Conservation (phyloP, 495 filamentous ascomycete genomes). For the Pseudomonodictys pantanalensis region DNA sequence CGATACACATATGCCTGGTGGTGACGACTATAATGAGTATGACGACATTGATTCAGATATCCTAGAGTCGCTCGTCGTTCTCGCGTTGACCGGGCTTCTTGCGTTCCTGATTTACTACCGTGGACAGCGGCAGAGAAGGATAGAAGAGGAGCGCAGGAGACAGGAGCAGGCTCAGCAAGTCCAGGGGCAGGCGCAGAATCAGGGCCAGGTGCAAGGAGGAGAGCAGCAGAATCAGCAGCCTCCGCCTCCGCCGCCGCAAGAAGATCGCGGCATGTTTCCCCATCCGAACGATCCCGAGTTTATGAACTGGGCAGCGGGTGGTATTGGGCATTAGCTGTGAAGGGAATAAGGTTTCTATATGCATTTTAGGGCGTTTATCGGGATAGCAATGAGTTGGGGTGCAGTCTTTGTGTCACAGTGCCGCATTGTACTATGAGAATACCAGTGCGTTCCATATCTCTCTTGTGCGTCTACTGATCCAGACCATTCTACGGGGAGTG, state of each 20-base stretch:
- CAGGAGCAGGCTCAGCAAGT: slow-evolving; percentile 38
- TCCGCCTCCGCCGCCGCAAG: slow-evolving; percentile 36
- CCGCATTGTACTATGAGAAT: too few species aligned
- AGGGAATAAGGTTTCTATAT: too few species aligned
- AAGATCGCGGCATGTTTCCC: slow-evolving; percentile 67
- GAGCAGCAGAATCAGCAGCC: slow-evolving; percentile 24
- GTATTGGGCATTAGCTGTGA: slow-evolving; percentile 67
- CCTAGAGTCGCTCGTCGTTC: slow-evolving; percentile 80
- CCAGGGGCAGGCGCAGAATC: slow-evolving; percentile 17
- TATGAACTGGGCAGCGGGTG: slow-evolving; percentile 71
- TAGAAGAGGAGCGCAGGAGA: slow-evolving; percentile 47
- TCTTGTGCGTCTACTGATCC: too few species aligned
- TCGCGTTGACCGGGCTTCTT: slow-evolving; percentile 70
- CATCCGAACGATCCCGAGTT: slow-evolving; percentile 69
- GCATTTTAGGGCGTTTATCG: too few species aligned
- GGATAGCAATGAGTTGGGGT: too few species aligned
- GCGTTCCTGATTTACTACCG: slow-evolving; percentile 79
- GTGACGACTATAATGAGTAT: slow-evolving; percentile 58
- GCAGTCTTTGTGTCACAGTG: too few species aligned
- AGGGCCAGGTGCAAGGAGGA: slow-evolving; percentile 16
- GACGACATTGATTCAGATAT: slow-evolving; percentile 74
- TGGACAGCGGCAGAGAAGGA: slow-evolving; percentile 56
- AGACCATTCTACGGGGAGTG: too few species aligned
- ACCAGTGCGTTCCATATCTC: too few species aligned
- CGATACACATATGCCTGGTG: slow-evolving; percentile 44